Conservation (phyloP, 495 filamentous ascomycete genomes). For the Penicillium canescens region DNA sequence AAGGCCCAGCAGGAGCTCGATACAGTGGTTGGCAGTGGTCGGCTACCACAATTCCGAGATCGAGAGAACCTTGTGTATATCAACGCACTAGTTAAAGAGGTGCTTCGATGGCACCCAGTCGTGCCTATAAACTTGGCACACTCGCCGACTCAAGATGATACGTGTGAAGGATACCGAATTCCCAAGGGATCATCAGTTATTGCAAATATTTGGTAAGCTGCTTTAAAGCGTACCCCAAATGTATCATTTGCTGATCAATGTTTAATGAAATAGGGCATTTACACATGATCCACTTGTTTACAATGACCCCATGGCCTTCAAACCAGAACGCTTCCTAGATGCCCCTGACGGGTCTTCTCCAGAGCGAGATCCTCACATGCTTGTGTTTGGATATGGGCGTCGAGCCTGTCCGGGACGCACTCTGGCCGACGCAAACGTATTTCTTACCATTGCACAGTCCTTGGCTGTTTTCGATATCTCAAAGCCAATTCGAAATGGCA, state of each 20-base stretch:
- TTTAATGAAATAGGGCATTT: slow-evolving; percentile 25
- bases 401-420: slow-evolving; percentile 40
- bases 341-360: slow-evolving; percentile 13
- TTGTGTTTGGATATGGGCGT: slow-evolving; percentile 40
- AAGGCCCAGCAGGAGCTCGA: slow-evolving; percentile 61
- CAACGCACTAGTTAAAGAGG: slow-evolving; percentile 40
- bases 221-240: not conserved
- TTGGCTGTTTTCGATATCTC: slow-evolving; percentile 43
- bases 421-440: slow-evolving; percentile 36
- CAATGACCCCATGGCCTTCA: slow-evolving; percentile 21
- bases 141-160: slow-evolving; percentile 52
- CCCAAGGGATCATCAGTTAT: slow-evolving; percentile 49
- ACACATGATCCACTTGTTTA: slow-evolving; percentile 24
- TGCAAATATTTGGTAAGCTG: slow-evolving; percentile 42
- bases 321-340: slow-evolving; percentile 36
- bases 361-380: slow-evolving; percentile 35
- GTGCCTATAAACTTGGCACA: slow-evolving; percentile 52
- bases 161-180: slow-evolving; percentile 51
- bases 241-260: not conserved
- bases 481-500: slow-evolving; percentile 31
- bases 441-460: slow-evolving; percentile 30
- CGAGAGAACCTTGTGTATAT: slow-evolving; percentile 38
- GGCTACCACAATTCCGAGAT: slow-evolving; percentile 25
- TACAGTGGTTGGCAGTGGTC: slow-evolving; percentile 38
- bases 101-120: slow-evolving; percentile 44